Evolutionary conservation across 495 filamentous ascomycete species (phyloP).

Genomic region (Podospora fimiseda): DNA sequence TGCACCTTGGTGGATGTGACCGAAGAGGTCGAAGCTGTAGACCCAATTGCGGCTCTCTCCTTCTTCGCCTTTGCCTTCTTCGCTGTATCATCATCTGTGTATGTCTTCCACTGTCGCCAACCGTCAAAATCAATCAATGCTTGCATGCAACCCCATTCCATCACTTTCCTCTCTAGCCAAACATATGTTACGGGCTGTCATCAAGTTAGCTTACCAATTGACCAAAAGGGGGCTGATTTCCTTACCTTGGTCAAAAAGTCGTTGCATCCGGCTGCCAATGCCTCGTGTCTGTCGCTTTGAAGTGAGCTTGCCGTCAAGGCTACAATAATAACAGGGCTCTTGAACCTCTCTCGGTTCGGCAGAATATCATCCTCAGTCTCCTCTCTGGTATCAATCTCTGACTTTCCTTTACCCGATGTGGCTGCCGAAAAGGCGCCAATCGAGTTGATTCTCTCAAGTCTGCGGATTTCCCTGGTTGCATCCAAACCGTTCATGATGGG

Average conservation of each 20-base stretch:
- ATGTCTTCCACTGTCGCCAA: constrained; percentile 96
- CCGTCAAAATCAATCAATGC: constrained; percentile 97
- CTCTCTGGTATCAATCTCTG: constrained; percentile 12
- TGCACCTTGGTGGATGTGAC: not conserved
- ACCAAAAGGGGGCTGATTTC: not conserved
- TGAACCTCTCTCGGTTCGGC: constrained; percentile 70
- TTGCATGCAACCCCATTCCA: constrained; percentile 99
- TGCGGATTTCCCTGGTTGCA: constrained; percentile 92
- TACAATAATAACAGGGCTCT: constrained; percentile 95
- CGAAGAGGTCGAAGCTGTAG: not conserved
- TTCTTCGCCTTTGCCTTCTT: constrained; percentile 35
- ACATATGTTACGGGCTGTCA: constrained; percentile 88
- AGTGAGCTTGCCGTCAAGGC: constrained; percentile 88
- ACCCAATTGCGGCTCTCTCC: constrained; percentile 16
- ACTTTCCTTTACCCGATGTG: constrained; percentile 26
- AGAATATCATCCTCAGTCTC: constrained; percentile 58
- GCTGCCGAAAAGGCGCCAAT: constrained; percentile 73
- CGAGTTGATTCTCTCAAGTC: constrained; percentile 80
- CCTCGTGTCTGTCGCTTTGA: constrained; percentile 92
- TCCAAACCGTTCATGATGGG: constrained; percentile 96
- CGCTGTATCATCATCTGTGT: constrained; percentile 29
- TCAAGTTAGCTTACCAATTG: not conserved
- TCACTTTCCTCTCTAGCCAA: constrained; percentile 94
- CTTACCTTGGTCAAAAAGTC: constrained; percentile 96
- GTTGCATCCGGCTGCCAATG: constrained; percentile 91